Percentiles rank a stretch among this genome's conserved stretches.
Evolutionary conservation across 192 early-diverging fungal genomes (phyloP).

Genomic region (Dissophora globulifera): DNA sequence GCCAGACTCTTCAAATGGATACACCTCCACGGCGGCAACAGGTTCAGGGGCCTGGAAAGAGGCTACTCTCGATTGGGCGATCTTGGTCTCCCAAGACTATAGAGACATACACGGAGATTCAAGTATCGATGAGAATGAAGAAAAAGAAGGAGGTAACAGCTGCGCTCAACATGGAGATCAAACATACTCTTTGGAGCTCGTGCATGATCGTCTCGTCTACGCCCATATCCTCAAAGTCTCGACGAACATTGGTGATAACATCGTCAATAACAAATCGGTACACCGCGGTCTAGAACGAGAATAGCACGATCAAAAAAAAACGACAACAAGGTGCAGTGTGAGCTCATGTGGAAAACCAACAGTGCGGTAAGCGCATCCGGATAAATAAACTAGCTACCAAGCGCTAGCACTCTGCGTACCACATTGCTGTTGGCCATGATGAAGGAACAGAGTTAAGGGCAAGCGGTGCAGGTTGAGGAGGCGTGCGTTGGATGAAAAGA

Average conservation of each 20-base stretch:
- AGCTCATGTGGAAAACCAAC: neutral
- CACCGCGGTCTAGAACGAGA: constrained; percentile 58
- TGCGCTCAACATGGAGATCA: neutral
- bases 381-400: too few species aligned
- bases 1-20: constrained; percentile 27
- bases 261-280: constrained; percentile 95
- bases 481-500: too few species aligned
- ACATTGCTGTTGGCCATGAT: constrained; percentile 43
- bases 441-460: neutral
- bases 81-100: constrained; percentile 62
- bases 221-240: constrained; percentile 91
- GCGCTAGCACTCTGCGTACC: too few species aligned
- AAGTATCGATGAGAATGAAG: too few species aligned
- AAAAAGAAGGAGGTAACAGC: neutral
- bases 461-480: too few species aligned
- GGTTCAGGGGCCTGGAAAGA: constrained; percentile 34
- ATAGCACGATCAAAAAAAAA: neutral
- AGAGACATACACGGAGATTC: too few species aligned
- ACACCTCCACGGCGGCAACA: constrained; percentile 13
- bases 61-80: constrained; percentile 59
- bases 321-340: too few species aligned
- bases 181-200: constrained; percentile 80
- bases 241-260: constrained; percentile 87
- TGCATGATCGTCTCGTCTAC: constrained; percentile 87
- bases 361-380: too few species aligned